Percentiles rank a stretch among this genome's conserved stretches.
These are phyloP conservation scores for Penicillium freii DNA, from an alignment of 2,329 filamentous ascomycete genomes.

Conservation along the genomic window DNA sequence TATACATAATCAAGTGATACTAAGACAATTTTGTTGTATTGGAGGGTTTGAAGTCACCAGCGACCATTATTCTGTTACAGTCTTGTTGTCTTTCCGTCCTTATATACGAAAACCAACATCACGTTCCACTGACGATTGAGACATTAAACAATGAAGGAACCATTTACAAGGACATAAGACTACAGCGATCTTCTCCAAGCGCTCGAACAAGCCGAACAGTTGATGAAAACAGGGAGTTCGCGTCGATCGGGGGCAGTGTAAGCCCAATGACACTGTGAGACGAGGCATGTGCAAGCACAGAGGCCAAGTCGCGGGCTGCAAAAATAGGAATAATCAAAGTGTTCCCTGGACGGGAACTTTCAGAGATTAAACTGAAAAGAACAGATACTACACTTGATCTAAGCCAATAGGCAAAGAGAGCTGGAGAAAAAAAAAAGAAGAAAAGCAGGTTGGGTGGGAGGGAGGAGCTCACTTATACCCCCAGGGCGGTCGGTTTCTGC, in stretches of 20 bases:
- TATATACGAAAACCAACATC: background rate
- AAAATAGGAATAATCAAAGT: too few relatives aligned
- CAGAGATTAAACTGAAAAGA: too few relatives aligned
- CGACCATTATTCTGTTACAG: background rate
- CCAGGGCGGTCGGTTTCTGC: background rate
- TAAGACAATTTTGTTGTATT: background rate
- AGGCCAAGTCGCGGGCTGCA: too few relatives aligned
- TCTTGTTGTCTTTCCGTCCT: background rate
- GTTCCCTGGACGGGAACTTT: too few relatives aligned
- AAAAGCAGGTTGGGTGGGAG: background rate
- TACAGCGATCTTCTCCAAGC: background rate
- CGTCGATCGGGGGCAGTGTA: background rate
- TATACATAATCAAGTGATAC: background rate
- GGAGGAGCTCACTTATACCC: background rate
- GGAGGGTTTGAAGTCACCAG: background rate
- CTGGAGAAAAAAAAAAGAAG: background rate
- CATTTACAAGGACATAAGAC: too few relatives aligned
- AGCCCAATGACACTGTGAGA: background rate
- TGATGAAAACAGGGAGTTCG: background rate
- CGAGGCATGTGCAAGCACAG: background rate
- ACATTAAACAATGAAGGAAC: rapidly evolving
- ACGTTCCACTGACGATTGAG: too few relatives aligned
- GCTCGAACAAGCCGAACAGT: background rate
- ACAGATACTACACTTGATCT: too few relatives aligned
- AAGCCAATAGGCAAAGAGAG: slow-evolving; percentile 2